These are phyloP conservation scores for Flaveria trinervia DNA, from an alignment of 129 eudicot genomes.

Conservation along the genomic window DNA sequence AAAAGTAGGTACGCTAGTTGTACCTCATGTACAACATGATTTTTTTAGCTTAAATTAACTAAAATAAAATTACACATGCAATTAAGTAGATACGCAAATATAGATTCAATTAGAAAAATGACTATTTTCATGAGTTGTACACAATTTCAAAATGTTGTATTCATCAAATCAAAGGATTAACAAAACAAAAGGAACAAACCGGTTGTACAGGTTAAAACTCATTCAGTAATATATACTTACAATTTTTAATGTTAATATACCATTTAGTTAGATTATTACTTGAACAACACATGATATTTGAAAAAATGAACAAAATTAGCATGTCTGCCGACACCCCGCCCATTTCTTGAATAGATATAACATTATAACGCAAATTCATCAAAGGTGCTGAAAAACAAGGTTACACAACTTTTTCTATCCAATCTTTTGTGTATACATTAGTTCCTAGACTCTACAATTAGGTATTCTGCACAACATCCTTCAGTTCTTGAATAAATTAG, in stretches of 20 bases:
- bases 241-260: too few relatives aligned
- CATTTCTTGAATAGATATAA: background rate
- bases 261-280: background rate
- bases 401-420: constrained; percentile 8
- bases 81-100: background rate
- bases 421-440: background rate
- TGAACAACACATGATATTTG: background rate
- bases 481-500: constrained; percentile 10
- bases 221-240: background rate
- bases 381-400: background rate
- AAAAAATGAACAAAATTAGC: background rate
- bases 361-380: background rate
- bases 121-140: too few relatives aligned
- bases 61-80: background rate
- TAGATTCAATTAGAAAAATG: too few relatives aligned
- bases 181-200: background rate
- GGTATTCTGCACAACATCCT: background rate
- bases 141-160: too few relatives aligned
- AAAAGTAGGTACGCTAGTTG: background rate
- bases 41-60: too few relatives aligned
- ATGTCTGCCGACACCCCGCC: background rate
- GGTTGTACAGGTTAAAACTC: background rate
- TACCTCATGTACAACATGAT: background rate
- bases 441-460: background rate
- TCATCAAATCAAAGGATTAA: background rate